phyloP scores from a whole-genome alignment of 2,329 filamentous ascomycete species.

The Pezicula carpinea region DNA sequence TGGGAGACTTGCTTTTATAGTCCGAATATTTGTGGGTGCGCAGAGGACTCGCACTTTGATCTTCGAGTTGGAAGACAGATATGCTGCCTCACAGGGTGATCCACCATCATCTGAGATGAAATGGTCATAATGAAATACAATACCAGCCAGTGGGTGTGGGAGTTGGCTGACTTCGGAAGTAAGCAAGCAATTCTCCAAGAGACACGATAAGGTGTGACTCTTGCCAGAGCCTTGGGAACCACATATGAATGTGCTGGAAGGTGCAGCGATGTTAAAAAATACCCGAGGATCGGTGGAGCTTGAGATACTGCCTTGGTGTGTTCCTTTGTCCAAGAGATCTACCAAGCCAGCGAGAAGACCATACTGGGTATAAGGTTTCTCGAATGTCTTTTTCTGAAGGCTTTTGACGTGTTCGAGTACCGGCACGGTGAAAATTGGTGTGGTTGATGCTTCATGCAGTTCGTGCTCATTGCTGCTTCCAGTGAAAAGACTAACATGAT shows the following conservation, averaged over 20 bases:
- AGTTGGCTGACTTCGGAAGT: conserved; percentile 35
- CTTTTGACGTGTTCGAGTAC: conserved; percentile 11
- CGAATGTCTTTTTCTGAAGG: background rate
- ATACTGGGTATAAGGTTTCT: conserved; percentile 11
- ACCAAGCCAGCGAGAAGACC: conserved; percentile 19
- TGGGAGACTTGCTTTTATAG: conserved; percentile 29
- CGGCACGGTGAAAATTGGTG: conserved; percentile 18
- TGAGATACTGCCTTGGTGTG: too few relatives aligned
- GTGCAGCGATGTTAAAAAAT: conserved; percentile 48
- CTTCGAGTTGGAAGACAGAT: conserved; percentile 39
- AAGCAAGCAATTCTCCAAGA: conserved; percentile 45
- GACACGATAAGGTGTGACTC: conserved; percentile 52
- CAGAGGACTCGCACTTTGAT: conserved; percentile 48
- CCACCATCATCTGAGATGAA: conserved; percentile 33
- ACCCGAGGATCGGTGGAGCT: conserved; percentile 26
- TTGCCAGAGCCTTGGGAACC: conserved; percentile 60
- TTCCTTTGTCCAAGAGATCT: conserved; percentile 1
- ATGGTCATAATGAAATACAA: conserved; percentile 53
- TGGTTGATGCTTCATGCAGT: conserved; percentile 4
- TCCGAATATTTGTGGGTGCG: conserved; percentile 40
- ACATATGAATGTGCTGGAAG: conserved; percentile 57
- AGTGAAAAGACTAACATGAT: too few relatives aligned
- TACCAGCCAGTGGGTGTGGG: conserved; percentile 41
- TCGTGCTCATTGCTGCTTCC: background rate
- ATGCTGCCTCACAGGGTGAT: conserved; percentile 48